Evolutionary conservation across 225 moss, liverwort and hornwort species (phyloP).

Genomic region (Takakia lepidozioides): DNA sequence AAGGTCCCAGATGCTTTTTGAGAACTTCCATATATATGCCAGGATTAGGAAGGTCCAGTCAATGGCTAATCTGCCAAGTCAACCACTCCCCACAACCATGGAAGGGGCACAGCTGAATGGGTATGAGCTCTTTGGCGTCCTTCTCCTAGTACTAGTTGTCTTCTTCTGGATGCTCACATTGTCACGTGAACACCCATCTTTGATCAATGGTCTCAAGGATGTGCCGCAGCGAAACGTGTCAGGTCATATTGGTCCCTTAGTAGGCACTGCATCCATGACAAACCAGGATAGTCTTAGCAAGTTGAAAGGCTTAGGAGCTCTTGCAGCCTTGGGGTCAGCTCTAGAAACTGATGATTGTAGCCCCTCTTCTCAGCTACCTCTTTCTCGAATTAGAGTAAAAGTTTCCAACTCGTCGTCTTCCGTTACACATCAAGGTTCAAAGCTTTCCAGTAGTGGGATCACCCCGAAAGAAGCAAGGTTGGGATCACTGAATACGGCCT

Average conservation of each 20-base stretch:
- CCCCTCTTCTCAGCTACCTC: conserved; percentile 34
- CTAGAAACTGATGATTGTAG: conserved; percentile 49
- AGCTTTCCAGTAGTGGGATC: conserved; percentile 31
- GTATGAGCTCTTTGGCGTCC: conserved; percentile 45
- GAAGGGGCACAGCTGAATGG: conserved; percentile 24
- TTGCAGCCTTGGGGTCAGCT: conserved; percentile 34
- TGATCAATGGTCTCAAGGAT: conserved; percentile 29
- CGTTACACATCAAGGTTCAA: conserved; percentile 17
- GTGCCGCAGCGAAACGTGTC: conserved; percentile 32
- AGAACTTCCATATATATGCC: conserved; percentile 20
- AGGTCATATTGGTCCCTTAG: conserved; percentile 28
- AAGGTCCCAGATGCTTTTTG: conserved; percentile 16
- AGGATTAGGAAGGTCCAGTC: conserved; percentile 27
- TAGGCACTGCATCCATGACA: conserved; percentile 16
- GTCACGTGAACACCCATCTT: conserved; percentile 33
- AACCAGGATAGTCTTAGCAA: conserved; percentile 49
- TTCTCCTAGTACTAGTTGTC: conserved; percentile 44
- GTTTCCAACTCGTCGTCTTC: conserved; percentile 20
- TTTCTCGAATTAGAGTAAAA: conserved; percentile 37
- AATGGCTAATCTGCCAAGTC: conserved; percentile 35
- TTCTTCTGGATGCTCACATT: conserved; percentile 59
- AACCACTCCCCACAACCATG: no score
- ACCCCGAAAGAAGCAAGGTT: conserved; percentile 25
- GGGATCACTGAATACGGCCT: no score
- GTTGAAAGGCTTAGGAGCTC: no score